These are phyloP conservation scores for Aspergillus hiratsukae DNA, from an alignment of 2,329 filamentous ascomycete genomes.

Conservation along the genomic window DNA sequence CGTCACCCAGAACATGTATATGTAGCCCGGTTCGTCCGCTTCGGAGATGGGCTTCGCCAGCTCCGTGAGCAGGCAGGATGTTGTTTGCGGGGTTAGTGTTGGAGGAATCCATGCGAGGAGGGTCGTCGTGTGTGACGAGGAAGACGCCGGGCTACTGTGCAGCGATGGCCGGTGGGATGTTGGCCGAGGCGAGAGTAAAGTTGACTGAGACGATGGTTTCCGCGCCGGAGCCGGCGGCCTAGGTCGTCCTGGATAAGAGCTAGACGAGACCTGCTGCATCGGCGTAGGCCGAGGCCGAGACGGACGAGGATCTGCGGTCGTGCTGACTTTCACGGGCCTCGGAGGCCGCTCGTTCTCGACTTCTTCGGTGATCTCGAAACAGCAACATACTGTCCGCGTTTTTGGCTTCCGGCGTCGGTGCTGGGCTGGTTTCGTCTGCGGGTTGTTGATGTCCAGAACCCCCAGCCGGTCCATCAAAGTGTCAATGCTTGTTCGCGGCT, in stretches of 20 bases:
- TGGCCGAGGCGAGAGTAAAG: conserved; percentile 3
- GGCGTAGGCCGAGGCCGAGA: conserved; percentile 3
- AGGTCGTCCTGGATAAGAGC: neutral
- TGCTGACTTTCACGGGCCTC: conserved; percentile 12
- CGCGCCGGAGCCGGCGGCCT: neutral
- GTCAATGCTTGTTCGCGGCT: conserved; percentile 75
- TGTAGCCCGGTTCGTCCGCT: conserved; percentile 79
- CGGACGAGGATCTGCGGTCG: conserved; percentile 10
- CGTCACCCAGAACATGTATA: conserved; percentile 98
- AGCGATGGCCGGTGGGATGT: neutral
- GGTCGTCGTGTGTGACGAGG: conserved; percentile 37
- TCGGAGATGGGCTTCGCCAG: conserved; percentile 70
- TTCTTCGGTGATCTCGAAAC: conserved; percentile 29
- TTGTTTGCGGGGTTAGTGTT: conserved; percentile 60
- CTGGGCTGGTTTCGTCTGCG: conserved; percentile 9
- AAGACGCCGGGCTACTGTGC: neutral
- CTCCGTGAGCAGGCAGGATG: conserved; percentile 69
- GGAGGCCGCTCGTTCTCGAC: conserved; percentile 20
- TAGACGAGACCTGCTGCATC: conserved; percentile 10
- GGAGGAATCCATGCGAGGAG: conserved; percentile 67
- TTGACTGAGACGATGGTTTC: neutral
- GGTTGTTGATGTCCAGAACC: conserved; percentile 59
- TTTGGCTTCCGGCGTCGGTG: conserved; percentile 9
- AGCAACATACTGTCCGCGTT: conserved; percentile 28
- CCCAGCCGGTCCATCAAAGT: conserved; percentile 78